Conservation (phyloP, 345 rosid genomes). For the Eucalyptus erythrocorys region DNA sequence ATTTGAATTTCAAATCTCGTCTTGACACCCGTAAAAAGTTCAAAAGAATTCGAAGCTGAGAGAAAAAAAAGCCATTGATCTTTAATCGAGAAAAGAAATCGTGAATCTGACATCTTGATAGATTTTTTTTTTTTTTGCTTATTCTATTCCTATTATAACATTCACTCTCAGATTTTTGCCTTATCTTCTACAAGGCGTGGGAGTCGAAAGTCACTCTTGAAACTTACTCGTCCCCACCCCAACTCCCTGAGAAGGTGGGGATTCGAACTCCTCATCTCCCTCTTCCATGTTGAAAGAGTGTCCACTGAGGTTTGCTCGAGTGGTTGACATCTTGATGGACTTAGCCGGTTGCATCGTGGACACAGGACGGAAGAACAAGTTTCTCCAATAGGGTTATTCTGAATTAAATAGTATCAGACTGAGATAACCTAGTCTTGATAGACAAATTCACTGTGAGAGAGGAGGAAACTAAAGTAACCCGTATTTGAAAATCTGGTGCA, state of each 20-base stretch:
- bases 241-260: too few relatives aligned
- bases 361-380: background rate
- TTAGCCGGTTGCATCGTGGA: rapidly evolving
- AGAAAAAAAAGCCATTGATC: background rate
- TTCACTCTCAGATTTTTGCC: too few relatives aligned
- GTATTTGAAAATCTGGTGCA: background rate
- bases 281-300: too few relatives aligned
- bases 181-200: too few relatives aligned
- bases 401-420: background rate
- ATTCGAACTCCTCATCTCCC: too few relatives aligned
- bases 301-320: too few relatives aligned
- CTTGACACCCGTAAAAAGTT: background rate
- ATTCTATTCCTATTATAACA: too few relatives aligned
- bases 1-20: background rate
- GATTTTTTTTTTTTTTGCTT: too few relatives aligned
- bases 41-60: background rate
- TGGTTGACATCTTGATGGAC: background rate
- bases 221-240: too few relatives aligned
- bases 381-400: background rate
- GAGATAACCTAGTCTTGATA: rapidly evolving
- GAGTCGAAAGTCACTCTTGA: too few relatives aligned
- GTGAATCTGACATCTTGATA: background rate
- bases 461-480: background rate
- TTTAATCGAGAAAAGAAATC: background rate
- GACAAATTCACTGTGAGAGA: background rate